Conservation (phyloP, 1,284 basidiomycete species). For the Cryptococcus hybrid region DNA sequence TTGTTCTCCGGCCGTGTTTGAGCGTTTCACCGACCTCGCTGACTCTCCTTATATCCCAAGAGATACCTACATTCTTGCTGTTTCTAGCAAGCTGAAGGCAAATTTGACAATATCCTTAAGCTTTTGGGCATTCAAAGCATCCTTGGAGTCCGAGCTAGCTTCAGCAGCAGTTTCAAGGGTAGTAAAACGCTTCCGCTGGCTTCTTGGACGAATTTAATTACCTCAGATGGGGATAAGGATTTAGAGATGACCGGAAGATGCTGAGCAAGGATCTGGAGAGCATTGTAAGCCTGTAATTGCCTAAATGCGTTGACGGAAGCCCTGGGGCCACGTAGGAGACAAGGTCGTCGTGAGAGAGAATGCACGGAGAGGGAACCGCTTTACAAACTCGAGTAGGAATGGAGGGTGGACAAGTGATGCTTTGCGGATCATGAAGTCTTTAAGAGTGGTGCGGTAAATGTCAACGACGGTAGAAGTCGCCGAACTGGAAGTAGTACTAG, state of each 20-base stretch:
- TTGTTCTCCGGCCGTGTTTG: slow-evolving; percentile 53
- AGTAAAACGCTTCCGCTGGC: slow-evolving; percentile 58
- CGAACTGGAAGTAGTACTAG: slow-evolving; percentile 1
- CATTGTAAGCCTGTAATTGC: slow-evolving; percentile 68
- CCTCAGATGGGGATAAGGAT: slow-evolving; percentile 45
- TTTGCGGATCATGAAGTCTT: slow-evolving; percentile 79
- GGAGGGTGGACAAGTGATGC: slow-evolving; percentile 67
- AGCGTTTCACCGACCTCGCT: slow-evolving; percentile 49
- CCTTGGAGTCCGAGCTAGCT: slow-evolving; percentile 8
- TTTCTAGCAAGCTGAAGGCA: slow-evolving; percentile 66
- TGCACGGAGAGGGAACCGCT: slow-evolving; percentile 63
- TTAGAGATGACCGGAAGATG: slow-evolving; percentile 60
- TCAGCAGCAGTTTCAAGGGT: slow-evolving; percentile 56
- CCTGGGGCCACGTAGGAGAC: slow-evolving; percentile 53
- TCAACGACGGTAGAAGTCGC: slow-evolving; percentile 49
- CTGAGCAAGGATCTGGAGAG: slow-evolving; percentile 66
- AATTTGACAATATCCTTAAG: slow-evolving; percentile 79
- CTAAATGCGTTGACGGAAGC: slow-evolving; percentile 72
- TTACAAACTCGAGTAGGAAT: slow-evolving; percentile 79
- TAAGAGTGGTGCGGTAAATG: slow-evolving; percentile 66
- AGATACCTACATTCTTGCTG: slow-evolving; percentile 53
- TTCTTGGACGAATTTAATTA: slow-evolving; percentile 56
- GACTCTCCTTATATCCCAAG: slow-evolving; percentile 56
- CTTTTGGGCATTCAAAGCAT: slow-evolving; percentile 61
- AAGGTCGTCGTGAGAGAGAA: slow-evolving; percentile 66